Percentiles rank a stretch among this genome's conserved stretches.
Conservation (phyloP, 192 early-diverging fungal genomes). For the Coemansia sp. region DNA sequence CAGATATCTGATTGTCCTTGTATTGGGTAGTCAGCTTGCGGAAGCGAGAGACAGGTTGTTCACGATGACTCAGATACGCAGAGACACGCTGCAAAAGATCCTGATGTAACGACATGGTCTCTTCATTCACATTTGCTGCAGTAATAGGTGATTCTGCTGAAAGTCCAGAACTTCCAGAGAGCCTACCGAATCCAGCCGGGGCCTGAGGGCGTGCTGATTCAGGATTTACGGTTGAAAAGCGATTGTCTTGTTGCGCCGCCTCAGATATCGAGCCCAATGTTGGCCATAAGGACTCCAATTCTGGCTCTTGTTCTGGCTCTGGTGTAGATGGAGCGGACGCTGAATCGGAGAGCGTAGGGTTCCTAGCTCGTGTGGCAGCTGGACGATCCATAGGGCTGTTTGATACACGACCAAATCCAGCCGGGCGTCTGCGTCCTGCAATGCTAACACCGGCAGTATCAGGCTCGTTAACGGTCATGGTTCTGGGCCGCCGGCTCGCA, state of each 20-base stretch:
- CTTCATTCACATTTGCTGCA: conserved; percentile 6
- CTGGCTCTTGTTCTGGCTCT: conserved; percentile 18
- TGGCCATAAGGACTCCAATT: conserved; percentile 34
- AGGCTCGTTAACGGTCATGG: conserved; percentile 46
- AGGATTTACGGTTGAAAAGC: background rate
- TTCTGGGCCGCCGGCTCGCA: conserved; percentile 19
- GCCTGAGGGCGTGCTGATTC: conserved; percentile 12
- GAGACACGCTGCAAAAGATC: conserved; percentile 50
- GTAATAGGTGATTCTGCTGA: background rate
- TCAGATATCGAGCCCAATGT: conserved; percentile 22
- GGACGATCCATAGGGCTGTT: background rate
- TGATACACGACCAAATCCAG: conserved; percentile 38
- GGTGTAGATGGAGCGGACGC: conserved; percentile 9
- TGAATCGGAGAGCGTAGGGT: background rate
- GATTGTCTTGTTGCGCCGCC: background rate
- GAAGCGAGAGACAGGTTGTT: conserved; percentile 49
- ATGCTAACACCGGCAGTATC: conserved; percentile 44
- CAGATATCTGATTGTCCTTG: conserved; percentile 25
- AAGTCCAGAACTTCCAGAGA: conserved; percentile 2
- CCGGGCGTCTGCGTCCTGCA: conserved; percentile 43
- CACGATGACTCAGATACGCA: conserved; percentile 49
- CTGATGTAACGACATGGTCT: conserved; percentile 32
- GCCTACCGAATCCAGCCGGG: conserved; percentile 27
- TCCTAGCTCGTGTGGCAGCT: background rate
- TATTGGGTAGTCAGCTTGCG: conserved; percentile 41